These are phyloP conservation scores for Saturnispora quitensis DNA, from an alignment of 805 yeast species.

Conservation along the genomic window DNA sequence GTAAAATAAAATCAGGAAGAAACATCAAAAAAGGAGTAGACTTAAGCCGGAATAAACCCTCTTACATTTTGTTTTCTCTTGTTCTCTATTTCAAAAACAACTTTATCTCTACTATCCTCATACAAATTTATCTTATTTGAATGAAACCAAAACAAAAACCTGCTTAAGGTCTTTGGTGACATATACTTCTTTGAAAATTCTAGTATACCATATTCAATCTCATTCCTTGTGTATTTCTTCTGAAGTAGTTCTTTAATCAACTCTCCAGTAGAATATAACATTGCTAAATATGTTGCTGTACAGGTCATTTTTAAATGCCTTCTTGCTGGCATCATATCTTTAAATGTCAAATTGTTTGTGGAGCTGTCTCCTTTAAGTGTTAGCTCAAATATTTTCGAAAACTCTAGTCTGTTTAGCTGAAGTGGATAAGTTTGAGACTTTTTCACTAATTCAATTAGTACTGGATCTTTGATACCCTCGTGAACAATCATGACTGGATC, in stretches of 20 bases:
- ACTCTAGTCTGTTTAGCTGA: slow-evolving; percentile 4
- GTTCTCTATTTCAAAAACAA: slow-evolving; percentile 2
- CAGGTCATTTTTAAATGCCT: slow-evolving; percentile 6
- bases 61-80: neutral
- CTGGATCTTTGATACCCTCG: slow-evolving; percentile 3
- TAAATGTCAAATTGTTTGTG: slow-evolving; percentile 6
- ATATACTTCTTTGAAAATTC: slow-evolving; percentile 4
- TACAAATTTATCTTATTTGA: slow-evolving; percentile 1
- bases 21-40: no score
- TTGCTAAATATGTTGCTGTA: slow-evolving; percentile 7
- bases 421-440: slow-evolving; percentile 2
- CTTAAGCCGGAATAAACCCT: neutral
- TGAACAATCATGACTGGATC: slow-evolving; percentile 2
- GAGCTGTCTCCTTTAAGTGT: slow-evolving; percentile 5
- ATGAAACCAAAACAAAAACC: slow-evolving; percentile 8
- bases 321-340: slow-evolving; percentile 9
- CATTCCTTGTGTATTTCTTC: neutral
- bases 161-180: slow-evolving; percentile 6
- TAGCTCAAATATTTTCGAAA: slow-evolving; percentile 6
- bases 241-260: slow-evolving; percentile 6
- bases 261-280: slow-evolving; percentile 7
- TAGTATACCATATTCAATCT: slow-evolving; percentile 5
- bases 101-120: slow-evolving; percentile 2
- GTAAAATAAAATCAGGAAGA: no score
- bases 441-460: slow-evolving; percentile 3